Conservation (phyloP, 768 basidiomycete genomes). For the Suillus plorans region DNA sequence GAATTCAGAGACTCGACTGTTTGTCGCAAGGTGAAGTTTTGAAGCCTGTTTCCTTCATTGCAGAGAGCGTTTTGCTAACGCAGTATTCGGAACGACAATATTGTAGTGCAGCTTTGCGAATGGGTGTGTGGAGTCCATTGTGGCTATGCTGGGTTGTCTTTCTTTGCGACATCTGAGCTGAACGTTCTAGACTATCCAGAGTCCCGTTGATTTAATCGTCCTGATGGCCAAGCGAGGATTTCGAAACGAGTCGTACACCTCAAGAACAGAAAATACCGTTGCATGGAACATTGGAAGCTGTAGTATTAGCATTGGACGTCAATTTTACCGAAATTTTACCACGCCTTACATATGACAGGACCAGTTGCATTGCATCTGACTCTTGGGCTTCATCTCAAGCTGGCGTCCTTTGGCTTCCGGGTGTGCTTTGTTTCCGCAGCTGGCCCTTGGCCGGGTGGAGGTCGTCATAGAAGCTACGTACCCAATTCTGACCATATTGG, state of each 20-base stretch:
- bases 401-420: neutral
- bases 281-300: neutral
- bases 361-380: neutral
- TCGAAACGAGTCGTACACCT: neutral
- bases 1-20: neutral
- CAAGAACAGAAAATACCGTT: neutral
- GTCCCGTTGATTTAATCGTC: neutral
- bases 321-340: neutral
- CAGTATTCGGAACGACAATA: neutral
- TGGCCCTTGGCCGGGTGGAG: neutral
- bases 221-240: neutral
- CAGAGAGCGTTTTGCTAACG: neutral
- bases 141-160: neutral
- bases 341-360: neutral
- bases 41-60: neutral
- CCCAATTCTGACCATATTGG: neutral
- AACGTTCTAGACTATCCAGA: neutral
- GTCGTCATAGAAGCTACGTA: neutral
- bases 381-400: neutral
- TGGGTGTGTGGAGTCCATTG: neutral
- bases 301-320: neutral
- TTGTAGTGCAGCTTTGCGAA: neutral
- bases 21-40: neutral
- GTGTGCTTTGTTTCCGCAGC: no score
- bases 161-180: neutral